A percentile compares a stretch with the other conserved stretches of the same genome.
These are phyloP conservation scores for Solanum bulbocastanum DNA, from an alignment of 257 asterid genomes.

Conservation along the genomic window DNA sequence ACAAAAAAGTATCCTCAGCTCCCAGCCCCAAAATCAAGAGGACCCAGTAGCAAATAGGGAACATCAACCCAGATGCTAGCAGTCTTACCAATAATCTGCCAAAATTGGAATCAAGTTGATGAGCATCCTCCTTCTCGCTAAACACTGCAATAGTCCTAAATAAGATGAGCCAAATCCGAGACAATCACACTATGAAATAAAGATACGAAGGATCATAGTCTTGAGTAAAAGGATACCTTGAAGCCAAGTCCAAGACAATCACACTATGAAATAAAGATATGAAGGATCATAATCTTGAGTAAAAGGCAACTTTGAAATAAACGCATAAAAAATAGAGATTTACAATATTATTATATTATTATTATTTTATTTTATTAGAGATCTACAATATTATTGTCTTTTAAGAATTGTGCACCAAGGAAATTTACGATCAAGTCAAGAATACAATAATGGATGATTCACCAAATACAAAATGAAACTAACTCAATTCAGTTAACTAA, in stretches of 20 bases:
- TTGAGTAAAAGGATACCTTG: background rate
- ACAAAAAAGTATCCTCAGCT: background rate
- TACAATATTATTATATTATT: background rate
- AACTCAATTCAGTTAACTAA: background rate
- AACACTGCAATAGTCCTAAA: slow-evolving; percentile 34
- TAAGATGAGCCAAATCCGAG: slow-evolving; percentile 6
- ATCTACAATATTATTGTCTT: background rate
- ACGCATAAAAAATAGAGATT: background rate
- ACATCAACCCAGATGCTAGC: slow-evolving; percentile 5
- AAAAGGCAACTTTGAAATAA: background rate
- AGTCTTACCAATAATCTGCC: slow-evolving; percentile 77
- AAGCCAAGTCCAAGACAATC: background rate
- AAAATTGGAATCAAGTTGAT: slow-evolving; percentile 51
- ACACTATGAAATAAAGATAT: background rate
- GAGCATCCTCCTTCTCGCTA: slow-evolving; percentile 36
- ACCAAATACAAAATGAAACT: background rate
- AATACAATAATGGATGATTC: background rate
- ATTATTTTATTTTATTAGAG: background rate
- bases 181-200: background rate
- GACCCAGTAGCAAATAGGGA: background rate
- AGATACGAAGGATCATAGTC: background rate
- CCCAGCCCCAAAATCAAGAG: slow-evolving; percentile 1
- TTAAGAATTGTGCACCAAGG: background rate
- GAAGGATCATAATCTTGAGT: background rate
- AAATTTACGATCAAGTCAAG: background rate